Evolutionary conservation across 2,329 filamentous ascomycete species (phyloP).

Genomic region (Diaporthe sp.): DNA sequence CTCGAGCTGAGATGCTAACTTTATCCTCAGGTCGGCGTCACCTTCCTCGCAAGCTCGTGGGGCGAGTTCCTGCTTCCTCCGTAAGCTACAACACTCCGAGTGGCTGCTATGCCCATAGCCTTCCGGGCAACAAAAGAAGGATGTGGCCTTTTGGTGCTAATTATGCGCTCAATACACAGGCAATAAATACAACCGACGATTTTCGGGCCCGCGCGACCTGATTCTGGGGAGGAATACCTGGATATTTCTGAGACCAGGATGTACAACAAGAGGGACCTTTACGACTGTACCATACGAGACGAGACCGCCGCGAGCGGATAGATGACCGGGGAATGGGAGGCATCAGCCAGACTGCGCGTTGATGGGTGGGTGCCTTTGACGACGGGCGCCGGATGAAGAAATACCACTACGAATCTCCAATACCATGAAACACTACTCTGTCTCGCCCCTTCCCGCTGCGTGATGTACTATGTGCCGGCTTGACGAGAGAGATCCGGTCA

Average conservation of each 20-base stretch:
- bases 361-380: neutral
- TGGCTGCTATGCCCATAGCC: neutral
- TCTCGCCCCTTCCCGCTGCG: neutral
- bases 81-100: conserved; percentile 43
- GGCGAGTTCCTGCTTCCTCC: conserved; percentile 69
- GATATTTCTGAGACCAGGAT: neutral
- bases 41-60: conserved; percentile 71
- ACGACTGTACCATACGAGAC: conserved; percentile 1
- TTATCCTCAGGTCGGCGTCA: conserved; percentile 63
- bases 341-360: neutral
- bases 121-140: neutral
- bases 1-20: too few species aligned
- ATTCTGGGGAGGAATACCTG: neutral
- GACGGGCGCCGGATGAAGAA: neutral
- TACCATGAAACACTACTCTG: neutral
- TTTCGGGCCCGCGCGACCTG: too few species aligned
- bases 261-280: conserved; percentile 9
- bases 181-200: neutral
- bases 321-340: neutral
- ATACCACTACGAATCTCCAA: neutral
- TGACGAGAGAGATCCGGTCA: neutral
- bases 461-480: neutral
- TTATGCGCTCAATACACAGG: neutral
- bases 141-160: neutral
- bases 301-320: neutral